These are phyloP conservation scores for Coriaria nepalensis DNA, from an alignment of 306 rosid genomes.

Conservation along the genomic window DNA sequence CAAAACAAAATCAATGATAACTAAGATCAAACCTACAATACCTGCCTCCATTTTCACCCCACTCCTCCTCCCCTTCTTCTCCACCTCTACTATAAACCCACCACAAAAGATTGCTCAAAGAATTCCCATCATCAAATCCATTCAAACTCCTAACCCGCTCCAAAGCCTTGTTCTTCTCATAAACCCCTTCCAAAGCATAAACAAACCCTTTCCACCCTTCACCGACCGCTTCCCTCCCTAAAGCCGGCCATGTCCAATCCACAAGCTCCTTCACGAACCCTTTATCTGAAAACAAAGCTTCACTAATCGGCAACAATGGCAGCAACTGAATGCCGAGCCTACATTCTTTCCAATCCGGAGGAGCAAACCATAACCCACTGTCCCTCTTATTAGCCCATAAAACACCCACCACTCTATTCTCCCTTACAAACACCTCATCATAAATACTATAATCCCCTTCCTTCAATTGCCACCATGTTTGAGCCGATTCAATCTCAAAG, in stretches of 20 bases:
- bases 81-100: conserved; percentile 61
- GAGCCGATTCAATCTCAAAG: conserved; percentile 54
- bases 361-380: conserved; percentile 84
- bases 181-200: conserved; percentile 48
- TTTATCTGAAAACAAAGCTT: conserved; percentile 43
- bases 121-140: conserved; percentile 62
- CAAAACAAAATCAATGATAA: conserved; percentile 14
- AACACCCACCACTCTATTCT: conserved; percentile 53
- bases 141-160: conserved; percentile 32
- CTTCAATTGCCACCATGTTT: conserved; percentile 78
- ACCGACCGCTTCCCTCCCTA: conserved; percentile 55
- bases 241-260: conserved; percentile 59
- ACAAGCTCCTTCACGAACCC: conserved; percentile 55
- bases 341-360: conserved; percentile 62
- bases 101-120: conserved; percentile 71
- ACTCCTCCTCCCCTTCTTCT: conserved; percentile 12
- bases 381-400: conserved; percentile 78
- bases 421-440: conserved; percentile 42
- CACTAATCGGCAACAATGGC: conserved; percentile 59
- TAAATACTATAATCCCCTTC: conserved; percentile 29
- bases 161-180: conserved; percentile 40
- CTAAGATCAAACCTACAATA: conserved; percentile 28
- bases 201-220: conserved; percentile 91
- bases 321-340: conserved; percentile 73
- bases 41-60: conserved; percentile 5